phyloP scores from a whole-genome alignment of 441 rosid genomes.

The Mallotus repandus region DNA sequence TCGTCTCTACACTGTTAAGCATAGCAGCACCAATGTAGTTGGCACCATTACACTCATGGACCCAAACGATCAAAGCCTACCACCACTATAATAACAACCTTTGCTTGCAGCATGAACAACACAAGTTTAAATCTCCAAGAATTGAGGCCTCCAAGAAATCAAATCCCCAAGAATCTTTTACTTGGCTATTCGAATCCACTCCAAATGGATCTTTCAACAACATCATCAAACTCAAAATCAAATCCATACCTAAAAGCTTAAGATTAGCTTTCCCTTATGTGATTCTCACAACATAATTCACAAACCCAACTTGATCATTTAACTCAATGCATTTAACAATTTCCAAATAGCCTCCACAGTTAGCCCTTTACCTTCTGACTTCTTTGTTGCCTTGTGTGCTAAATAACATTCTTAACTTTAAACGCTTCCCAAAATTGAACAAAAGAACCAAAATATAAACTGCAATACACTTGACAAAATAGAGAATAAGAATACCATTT shows the following conservation, averaged over 20 bases:
- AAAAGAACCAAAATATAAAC: too few relatives aligned
- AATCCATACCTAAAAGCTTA: slow-evolving; percentile 74
- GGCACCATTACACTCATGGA: too few relatives aligned
- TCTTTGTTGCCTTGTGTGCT: slow-evolving; percentile 82
- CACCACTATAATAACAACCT: too few relatives aligned
- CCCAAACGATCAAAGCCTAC: too few relatives aligned
- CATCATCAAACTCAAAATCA: slow-evolving; percentile 56
- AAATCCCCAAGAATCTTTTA: slow-evolving; percentile 48
- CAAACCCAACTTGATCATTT: slow-evolving; percentile 52
- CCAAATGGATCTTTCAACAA: slow-evolving; percentile 50
- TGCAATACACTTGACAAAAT: too few relatives aligned
- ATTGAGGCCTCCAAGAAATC: slow-evolving; percentile 63
- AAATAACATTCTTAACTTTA: slow-evolving; percentile 32
- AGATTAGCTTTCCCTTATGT: slow-evolving; percentile 65
- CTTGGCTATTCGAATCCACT: slow-evolving; percentile 29
- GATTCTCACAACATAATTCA: slow-evolving; percentile 59
- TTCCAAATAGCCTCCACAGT: slow-evolving; percentile 83
- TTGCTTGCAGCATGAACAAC: too few relatives aligned
- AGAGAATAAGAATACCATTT: too few relatives aligned
- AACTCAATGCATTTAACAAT: slow-evolving; percentile 57
- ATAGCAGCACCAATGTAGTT: too few relatives aligned
- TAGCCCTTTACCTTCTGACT: slow-evolving; percentile 72
- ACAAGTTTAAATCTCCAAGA: not conserved
- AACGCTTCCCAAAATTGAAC: too few relatives aligned
- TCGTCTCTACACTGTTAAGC: too few relatives aligned